Evolutionary conservation across 352 stramenopile genomes (phyloP), one percentile per base, ranked within the genome.

Genomic region (Globisporangium iwayamae): DNA sequence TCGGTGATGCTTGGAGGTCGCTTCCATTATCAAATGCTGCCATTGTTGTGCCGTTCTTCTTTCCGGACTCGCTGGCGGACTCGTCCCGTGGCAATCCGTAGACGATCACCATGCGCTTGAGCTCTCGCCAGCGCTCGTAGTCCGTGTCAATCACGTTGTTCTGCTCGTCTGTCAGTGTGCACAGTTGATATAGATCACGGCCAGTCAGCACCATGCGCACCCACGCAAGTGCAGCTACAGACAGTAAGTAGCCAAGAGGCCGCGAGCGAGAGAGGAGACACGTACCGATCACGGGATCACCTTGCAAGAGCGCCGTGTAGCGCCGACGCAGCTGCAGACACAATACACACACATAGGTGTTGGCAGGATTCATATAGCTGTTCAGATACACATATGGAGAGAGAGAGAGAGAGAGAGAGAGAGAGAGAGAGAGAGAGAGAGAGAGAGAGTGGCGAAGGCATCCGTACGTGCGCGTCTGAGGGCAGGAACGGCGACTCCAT

Each of bases 101-200:
- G 16, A 92, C 83, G 55, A 96, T 89, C 22, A 89, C 83, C 60
- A 96, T 83, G 13, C 83, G 82, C 67, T 88, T 91, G 46, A 96
- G 78, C 67, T 96, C 87, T 10, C 84, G 81, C 75, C 87, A 91
- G 36, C 85, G 83, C 39, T 85, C 80, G 63, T 92, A 95, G 43
- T 83, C 74, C 4, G 76, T 73, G 6, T 84, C 77, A n/a, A 91
- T 68, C 30, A 69, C 39, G 22, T 57, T 65, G 43, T 74, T 69
- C 7, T 71, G 28, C 11, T 70, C 72, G 51, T 89, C 77, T 85
- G 32, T 25, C 25, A 18, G 32, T n/a, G 47, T 4, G 39, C 45
- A 45, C 2, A 34, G 18, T n/a, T 2, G 1, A 38, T 67, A 0
- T 28, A 13, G 30, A 38, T 13, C 18, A 48, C 4, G 0, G 2